A percentile compares a stretch with the other conserved stretches of the same genome.
Conservation (phyloP, 1,284 basidiomycete species). For the Anthracocystis setariae region DNA sequence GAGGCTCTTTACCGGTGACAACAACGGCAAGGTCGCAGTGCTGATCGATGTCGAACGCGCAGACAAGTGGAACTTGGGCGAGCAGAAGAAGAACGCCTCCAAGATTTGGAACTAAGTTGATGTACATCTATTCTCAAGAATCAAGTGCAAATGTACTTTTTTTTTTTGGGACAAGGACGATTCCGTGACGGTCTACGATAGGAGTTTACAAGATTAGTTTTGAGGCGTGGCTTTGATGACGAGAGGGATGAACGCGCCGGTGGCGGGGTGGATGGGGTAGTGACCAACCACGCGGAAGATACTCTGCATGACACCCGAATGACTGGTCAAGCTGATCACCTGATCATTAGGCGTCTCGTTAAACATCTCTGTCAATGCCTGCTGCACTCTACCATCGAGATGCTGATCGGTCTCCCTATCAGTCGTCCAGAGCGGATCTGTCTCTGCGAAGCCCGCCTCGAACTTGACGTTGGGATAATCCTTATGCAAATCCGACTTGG, state of each 20-base stretch:
- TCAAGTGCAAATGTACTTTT: not conserved
- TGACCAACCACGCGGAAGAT: constrained; percentile 36
- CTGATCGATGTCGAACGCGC: constrained; percentile 47
- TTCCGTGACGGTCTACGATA: too few species aligned
- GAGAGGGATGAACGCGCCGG: constrained; percentile 47
- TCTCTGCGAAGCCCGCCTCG: constrained; percentile 25
- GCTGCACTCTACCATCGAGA: constrained; percentile 28
- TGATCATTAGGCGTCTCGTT: constrained; percentile 29
- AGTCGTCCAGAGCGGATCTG: constrained; percentile 33
- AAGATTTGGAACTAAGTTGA: constrained; percentile 44
- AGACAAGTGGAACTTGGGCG: constrained; percentile 42
- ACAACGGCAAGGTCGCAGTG: constrained; percentile 45
- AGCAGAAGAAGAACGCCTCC: constrained; percentile 16
- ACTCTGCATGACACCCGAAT: constrained; percentile 55
- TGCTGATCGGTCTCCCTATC: constrained; percentile 24
- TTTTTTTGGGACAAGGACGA: too few species aligned
- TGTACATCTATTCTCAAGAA: not conserved
- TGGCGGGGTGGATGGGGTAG: constrained; percentile 36
- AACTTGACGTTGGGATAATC: constrained; percentile 41
- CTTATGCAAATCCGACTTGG: constrained; percentile 17
- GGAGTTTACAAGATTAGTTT: constrained; percentile 14
- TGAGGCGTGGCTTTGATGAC: constrained; percentile 51
- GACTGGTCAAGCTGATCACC: constrained; percentile 43
- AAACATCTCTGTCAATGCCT: constrained; percentile 29
- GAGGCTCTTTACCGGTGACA: constrained; percentile 47